Base-by-base conservation (phyloP, 78 protist genomes). In the Guillardia theta region DNA sequence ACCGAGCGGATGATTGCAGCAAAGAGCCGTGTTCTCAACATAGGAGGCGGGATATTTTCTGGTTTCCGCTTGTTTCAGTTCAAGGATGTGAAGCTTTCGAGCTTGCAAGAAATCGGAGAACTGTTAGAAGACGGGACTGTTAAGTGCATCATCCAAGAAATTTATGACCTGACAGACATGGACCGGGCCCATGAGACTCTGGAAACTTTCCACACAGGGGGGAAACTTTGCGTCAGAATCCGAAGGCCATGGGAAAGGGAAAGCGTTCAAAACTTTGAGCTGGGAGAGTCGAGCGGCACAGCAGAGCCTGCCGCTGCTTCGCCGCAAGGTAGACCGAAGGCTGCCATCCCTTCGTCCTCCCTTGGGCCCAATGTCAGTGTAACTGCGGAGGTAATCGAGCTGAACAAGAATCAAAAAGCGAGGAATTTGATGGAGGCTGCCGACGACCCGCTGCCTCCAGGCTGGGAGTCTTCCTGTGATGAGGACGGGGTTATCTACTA, bases 201-300 rank as follows among this genome's bases (percentile, higher is more conserved):
- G 45, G 41, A 70, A 43, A 2, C 36, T 15, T 0, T 24, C 36
- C 83, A 70, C 83, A 43, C 83, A 12, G 83, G 45, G 8, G 83
- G 83, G 46, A 70, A 70, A 43, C 46, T 70, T 1, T 36, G n/a
- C 21, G 41, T 70, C 10, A 36, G 83, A 12, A 6, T 70, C n/a
- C 83, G 83, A 12, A 70, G 36, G 45, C 83, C 83, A 22, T 70
- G 83, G 83, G 83, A 70, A 43, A 36, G 83, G 46, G 83, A 70
- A 43, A 70, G 83, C 83, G 83, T 70, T 24, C 83, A 70, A 43
- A 70, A 70, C 83, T 22, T 70, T 22, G 41, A 70, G 18, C 62
- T 53, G 33, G 62, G n/a, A n/a, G n/a, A n/a, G n/a, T n/a, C n/a
- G n/a, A n/a, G n/a, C n/a, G n/a, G n/a, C n/a, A n/a, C n/a, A n/a